phyloP scores from a whole-genome alignment of 2,329 filamentous ascomycete genomes.

The Ophiosphaerella korrae region DNA sequence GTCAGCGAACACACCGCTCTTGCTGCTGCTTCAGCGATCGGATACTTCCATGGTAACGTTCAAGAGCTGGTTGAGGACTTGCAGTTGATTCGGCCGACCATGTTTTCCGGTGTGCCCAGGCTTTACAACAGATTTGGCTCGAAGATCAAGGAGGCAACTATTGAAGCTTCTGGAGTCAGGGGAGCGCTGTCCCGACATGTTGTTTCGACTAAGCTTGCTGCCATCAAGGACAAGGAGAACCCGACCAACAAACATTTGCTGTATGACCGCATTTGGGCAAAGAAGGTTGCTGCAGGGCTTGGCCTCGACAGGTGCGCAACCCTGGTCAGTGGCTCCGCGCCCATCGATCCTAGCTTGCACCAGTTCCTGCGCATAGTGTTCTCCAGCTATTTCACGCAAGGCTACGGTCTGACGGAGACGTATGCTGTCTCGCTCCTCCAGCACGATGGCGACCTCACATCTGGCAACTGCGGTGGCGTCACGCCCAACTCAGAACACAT shows the following conservation, averaged over 20 bases:
- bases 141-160: slow-evolving; percentile 77
- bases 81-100: slow-evolving; percentile 81
- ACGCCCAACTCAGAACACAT: slow-evolving; percentile 73
- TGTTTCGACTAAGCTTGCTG: slow-evolving; percentile 78
- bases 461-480: slow-evolving; percentile 82
- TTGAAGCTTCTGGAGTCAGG: slow-evolving; percentile 78
- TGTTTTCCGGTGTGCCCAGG: slow-evolving; percentile 86
- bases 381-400: slow-evolving; percentile 78
- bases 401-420: slow-evolving; percentile 92
- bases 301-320: slow-evolving; percentile 74
- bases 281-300: slow-evolving; percentile 81
- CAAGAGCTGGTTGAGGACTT: slow-evolving; percentile 86
- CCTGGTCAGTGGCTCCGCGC: slow-evolving; percentile 88
- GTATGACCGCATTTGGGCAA: slow-evolving; percentile 87
- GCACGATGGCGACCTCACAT: slow-evolving; percentile 69
- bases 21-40: slow-evolving; percentile 74
- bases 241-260: slow-evolving; percentile 79
- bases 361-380: slow-evolving; percentile 86
- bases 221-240: slow-evolving; percentile 71
- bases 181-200: slow-evolving; percentile 81
- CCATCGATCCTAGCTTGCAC: slow-evolving; percentile 85
- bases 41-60: slow-evolving; percentile 94
- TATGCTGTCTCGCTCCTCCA: slow-evolving; percentile 80
- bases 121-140: slow-evolving; percentile 89
- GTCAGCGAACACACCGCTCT: slow-evolving; percentile 78